Evolutionary conservation across 768 basidiomycete species (phyloP), one percentile per base, ranked within the genome.

Genomic region (Amylocystis lapponica): DNA sequence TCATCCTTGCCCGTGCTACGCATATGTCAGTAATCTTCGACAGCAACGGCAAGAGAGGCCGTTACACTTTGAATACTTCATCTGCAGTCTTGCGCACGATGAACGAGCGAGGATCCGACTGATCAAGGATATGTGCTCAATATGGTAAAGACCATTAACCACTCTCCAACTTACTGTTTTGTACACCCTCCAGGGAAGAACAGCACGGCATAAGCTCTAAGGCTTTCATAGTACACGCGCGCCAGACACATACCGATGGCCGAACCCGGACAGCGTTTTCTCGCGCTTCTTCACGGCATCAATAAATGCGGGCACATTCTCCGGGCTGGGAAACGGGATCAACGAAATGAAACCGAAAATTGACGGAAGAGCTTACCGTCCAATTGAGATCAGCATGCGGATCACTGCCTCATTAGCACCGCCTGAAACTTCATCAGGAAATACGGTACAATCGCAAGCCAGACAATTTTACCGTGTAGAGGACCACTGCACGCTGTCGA

Each of bases 341-440:
- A n/a, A n/a, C n/a, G n/a, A n/a, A n/a, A n/a, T 16, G 10, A n/a
- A 1, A 26, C 12, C 8, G n/a, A 5, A n/a, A n/a, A 25, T n/a
- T 19, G 27, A 20, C 5, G 17, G 16, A 13, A 11, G 10, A 3
- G 60, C 79, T 55, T 54, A 86, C 78, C 78, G 79, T 54, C 89
- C 91, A 49, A 95, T 92, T 1, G 86, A 81, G 32, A 90, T 74
- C 31, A 95, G 69, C 93, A 95, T 95, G 12, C 93, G 81, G 57
- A 95, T 91, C 48, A 95, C 92, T 5, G 92, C 90, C 62, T 95
- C 91, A 53, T 92, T 92, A 3, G 91, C 92, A 39, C 91, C 90
- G 51, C 89, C 87, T 75, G 58, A 39, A 11, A 25, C 45, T 43
- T 49, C 8, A 20, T 38, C 17, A 25, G 45, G 12, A 19, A 27